Evolutionary conservation across 371 early-diverging fungal species (phyloP).

Genomic region (Syncephalastrum monosporum): DNA sequence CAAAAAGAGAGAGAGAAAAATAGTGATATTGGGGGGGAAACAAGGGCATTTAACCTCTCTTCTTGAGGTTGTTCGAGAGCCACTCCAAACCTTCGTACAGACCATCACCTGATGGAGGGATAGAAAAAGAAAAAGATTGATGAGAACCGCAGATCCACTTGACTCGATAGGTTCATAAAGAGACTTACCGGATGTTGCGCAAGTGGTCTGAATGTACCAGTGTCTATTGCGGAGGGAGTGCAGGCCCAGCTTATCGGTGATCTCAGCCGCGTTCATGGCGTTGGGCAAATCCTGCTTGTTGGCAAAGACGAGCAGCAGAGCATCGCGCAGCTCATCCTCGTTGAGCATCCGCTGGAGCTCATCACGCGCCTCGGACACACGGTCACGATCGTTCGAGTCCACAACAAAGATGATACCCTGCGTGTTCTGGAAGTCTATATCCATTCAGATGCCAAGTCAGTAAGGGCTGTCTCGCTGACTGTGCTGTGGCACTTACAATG

Average conservation of each 20-base stretch:
- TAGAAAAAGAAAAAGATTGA: no score
- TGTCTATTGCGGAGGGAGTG: slow-evolving; percentile 84
- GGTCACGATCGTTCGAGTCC: slow-evolving; percentile 91
- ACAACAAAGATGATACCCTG: slow-evolving; percentile 98
- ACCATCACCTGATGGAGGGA: slow-evolving; percentile 66
- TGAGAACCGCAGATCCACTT: background rate
- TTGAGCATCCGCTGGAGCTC: slow-evolving; percentile 88
- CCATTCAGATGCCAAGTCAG: no score
- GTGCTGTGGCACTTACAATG: slow-evolving; percentile 36
- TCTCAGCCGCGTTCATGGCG: slow-evolving; percentile 92
- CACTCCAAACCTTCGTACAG: slow-evolving; percentile 93
- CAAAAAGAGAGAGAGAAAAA: no score
- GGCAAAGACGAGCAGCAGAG: slow-evolving; percentile 91
- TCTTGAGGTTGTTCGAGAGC: slow-evolving; percentile 57
- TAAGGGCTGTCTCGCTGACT: slow-evolving; percentile 26
- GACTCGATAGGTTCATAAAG: no score
- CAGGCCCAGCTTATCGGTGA: slow-evolving; percentile 89
- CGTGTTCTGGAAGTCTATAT: slow-evolving; percentile 85
- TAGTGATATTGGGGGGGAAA: background rate
- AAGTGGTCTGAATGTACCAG: slow-evolving; percentile 91
- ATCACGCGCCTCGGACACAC: slow-evolving; percentile 83
- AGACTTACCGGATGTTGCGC: slow-evolving; percentile 83
- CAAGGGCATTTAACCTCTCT: slow-evolving; percentile 20
- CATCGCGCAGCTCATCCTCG: slow-evolving; percentile 93
- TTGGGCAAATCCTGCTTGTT: slow-evolving; percentile 97